phyloP scores from a whole-genome alignment of 2,329 filamentous ascomycete genomes.

The Teratosphaeria destructans region DNA sequence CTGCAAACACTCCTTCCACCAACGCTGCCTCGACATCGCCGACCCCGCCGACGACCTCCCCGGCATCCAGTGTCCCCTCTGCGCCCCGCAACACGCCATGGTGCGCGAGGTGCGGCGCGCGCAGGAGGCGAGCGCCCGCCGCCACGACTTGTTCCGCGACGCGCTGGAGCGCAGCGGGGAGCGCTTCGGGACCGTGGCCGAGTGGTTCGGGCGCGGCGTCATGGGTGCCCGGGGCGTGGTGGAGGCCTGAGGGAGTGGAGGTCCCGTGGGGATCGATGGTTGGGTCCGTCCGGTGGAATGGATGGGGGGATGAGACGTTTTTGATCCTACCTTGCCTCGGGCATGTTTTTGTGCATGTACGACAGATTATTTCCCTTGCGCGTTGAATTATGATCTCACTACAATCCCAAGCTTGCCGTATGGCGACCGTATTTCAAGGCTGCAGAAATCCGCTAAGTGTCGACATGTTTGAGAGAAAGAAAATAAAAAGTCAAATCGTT shows the following conservation, averaged over 20 bases:
- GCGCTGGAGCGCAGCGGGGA: conserved; percentile 63
- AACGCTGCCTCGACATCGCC: conserved; percentile 64
- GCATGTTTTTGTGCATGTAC: background rate
- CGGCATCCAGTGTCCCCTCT: conserved; percentile 73
- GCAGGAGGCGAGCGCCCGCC: conserved; percentile 74
- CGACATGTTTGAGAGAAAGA: too few species aligned
- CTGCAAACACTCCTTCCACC: conserved; percentile 95
- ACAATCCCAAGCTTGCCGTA: background rate
- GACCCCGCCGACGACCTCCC: conserved; percentile 45
- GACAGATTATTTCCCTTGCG: background rate
- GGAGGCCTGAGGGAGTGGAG: background rate
- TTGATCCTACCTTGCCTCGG: background rate
- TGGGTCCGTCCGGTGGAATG: background rate
- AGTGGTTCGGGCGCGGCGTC: conserved; percentile 90
- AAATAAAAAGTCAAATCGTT: too few species aligned
- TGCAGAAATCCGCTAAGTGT: too few species aligned
- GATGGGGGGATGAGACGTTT: background rate
- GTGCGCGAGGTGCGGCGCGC: conserved; percentile 77
- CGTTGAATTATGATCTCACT: background rate
- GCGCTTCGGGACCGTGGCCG: conserved; percentile 79
- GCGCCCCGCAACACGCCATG: conserved; percentile 72
- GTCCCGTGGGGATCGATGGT: background rate
- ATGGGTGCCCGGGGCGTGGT: conserved; percentile 47
- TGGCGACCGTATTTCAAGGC: too few species aligned
- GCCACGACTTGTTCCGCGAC: conserved; percentile 80